Conservation (phyloP, 2,329 filamentous ascomycete species). For the Fusarium devonianum region DNA sequence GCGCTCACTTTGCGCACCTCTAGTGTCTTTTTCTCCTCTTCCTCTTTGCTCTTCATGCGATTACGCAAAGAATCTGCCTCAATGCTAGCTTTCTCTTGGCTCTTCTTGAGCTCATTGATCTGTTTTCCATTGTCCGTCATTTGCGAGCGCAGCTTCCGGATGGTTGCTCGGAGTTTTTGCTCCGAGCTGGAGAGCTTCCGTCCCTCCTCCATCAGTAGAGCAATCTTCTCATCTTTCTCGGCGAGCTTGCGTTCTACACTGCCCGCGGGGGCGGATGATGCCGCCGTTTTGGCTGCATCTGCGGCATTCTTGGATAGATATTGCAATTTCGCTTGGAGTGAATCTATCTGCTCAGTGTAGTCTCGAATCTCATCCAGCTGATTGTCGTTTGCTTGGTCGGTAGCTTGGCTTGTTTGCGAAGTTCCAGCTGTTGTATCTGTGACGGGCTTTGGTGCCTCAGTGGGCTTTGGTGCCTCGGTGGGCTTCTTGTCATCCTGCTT, state of each 20-base stretch:
- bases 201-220: slow-evolving; percentile 89
- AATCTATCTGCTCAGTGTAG: slow-evolving; percentile 89
- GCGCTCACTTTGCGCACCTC: slow-evolving; percentile 62
- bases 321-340: slow-evolving; percentile 87
- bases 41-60: slow-evolving; percentile 58
- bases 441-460: slow-evolving; percentile 1
- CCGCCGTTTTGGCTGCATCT: slow-evolving; percentile 75
- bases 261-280: slow-evolving; percentile 66
- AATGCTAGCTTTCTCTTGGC: slow-evolving; percentile 64
- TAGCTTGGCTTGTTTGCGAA: slow-evolving; percentile 23
- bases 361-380: slow-evolving; percentile 83
- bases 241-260: slow-evolving; percentile 80
- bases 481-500: slow-evolving; percentile 3
- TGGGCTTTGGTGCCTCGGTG: slow-evolving; percentile 1
- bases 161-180: slow-evolving; percentile 80
- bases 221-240: slow-evolving; percentile 90
- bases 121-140: slow-evolving; percentile 71
- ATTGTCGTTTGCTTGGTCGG: slow-evolving; percentile 38
- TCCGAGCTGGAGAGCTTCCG: slow-evolving; percentile 87
- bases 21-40: slow-evolving; percentile 62
- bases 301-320: slow-evolving; percentile 84
- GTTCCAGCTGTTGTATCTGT: background rate
- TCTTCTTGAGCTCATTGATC: slow-evolving; percentile 64
- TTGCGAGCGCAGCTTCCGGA: slow-evolving; percentile 80
- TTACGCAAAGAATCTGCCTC: slow-evolving; percentile 58